Evolutionary conservation across 805 yeast species (phyloP), one percentile per base, ranked within the genome.

Genomic region (Kregervanrija delftensis): DNA sequence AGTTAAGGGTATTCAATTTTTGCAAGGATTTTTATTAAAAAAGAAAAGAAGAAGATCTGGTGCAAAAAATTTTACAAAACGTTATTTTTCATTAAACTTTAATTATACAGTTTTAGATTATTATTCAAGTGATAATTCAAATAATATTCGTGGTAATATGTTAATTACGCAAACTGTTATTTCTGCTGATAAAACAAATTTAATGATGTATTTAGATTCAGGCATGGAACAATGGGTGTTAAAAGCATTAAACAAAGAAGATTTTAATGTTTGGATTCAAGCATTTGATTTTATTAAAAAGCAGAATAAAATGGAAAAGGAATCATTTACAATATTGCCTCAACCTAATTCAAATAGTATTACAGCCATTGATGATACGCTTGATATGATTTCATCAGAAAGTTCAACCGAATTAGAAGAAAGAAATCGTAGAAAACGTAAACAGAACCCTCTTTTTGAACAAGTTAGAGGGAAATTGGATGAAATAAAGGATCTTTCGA

Each of bases 151-250:
- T 45, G 99, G 99, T 45, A 89, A 87, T 57, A 88, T 93, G 87
- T 95, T 91, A 33, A 79, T 93, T 40, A 79, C 76, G 43, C 74
- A 84, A 40, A 81, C 95, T 3, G 85, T 85, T n/a, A 80, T 93
- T 2, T 77, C 90, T 45, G 96, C 95, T 0, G 83, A 83, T 54
- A 71, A 77, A 22, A 75, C 76, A 46, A 76, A 78, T 17, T 66
- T 77, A 43, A 83, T 86, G 55, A 80, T 93, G 37, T 80, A 83
- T 39, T 75, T 93, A 47, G 97, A 93, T 61, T 88, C 97, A 0
- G 98, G 98, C 2, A 81, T 91, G 79, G 98, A 91, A 60, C 81
- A 86, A 9, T 91, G 98, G 98, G 80, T 79, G 34, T 69, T 91
- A 48, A 86, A 85, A 55, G 86, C 97, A 0, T 66, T 71, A 39